These are phyloP conservation scores for Podaxis sp. DNA, from an alignment of 768 basidiomycete species.

Conservation along the genomic window DNA sequence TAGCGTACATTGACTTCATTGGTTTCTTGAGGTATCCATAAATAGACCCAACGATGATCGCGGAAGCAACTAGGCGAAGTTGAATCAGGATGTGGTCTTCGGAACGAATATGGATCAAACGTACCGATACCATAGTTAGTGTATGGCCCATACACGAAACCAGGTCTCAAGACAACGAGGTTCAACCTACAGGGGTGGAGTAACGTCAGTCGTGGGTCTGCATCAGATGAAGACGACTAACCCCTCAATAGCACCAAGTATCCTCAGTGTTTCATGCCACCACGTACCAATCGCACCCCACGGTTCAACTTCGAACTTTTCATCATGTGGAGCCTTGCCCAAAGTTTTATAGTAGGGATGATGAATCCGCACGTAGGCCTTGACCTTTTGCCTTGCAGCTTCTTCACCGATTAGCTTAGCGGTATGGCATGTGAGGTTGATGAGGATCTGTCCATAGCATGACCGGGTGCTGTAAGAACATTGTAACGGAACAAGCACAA, in stretches of 20 bases:
- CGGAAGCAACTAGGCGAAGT: conserved; percentile 51
- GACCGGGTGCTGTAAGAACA: neutral
- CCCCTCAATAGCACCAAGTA: conserved; percentile 71
- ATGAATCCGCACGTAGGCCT: conserved; percentile 73
- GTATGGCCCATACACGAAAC: conserved; percentile 80
- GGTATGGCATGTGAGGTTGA: conserved; percentile 68
- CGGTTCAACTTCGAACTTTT: conserved; percentile 75
- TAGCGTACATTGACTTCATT: conserved; percentile 75
- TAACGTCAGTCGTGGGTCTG: conserved; percentile 12
- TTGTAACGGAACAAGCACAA: neutral
- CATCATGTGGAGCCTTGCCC: conserved; percentile 59
- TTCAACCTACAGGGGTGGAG: conserved; percentile 50
- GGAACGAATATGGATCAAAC: conserved; percentile 20
- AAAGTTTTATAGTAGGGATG: conserved; percentile 76
- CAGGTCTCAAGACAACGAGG: conserved; percentile 72
- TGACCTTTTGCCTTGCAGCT: conserved; percentile 74
- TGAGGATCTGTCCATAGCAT: conserved; percentile 54
- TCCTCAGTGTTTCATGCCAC: conserved; percentile 86
- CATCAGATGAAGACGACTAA: conserved; percentile 26
- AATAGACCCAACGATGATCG: conserved; percentile 71
- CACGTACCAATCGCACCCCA: conserved; percentile 66
- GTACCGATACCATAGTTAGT: conserved; percentile 64
- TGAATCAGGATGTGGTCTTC: neutral
- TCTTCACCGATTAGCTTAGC: conserved; percentile 68
- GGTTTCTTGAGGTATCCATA: conserved; percentile 82